These are phyloP conservation scores for Paecilomyces niveus DNA, from an alignment of 2,329 filamentous ascomycete species.

Conservation along the genomic window DNA sequence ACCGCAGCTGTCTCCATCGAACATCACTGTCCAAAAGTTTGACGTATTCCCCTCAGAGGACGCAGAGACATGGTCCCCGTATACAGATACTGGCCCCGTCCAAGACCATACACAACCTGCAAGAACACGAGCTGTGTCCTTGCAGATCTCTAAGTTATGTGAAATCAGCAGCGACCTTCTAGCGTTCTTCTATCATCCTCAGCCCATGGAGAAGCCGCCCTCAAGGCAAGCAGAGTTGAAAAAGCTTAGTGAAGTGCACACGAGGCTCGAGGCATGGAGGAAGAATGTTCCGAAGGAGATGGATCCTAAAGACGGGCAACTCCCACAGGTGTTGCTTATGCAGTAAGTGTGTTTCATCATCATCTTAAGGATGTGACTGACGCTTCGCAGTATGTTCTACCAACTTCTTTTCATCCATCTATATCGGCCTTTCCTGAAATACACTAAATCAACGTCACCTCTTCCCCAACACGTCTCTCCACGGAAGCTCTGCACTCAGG, in stretches of 20 bases:
- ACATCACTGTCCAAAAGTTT: slow-evolving; percentile 78
- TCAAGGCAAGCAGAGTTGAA: slow-evolving; percentile 82
- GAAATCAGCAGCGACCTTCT: slow-evolving; percentile 92
- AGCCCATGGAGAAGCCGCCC: slow-evolving; percentile 51
- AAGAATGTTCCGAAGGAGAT: slow-evolving; percentile 76
- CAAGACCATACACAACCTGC: slow-evolving; percentile 69
- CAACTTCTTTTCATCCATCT: slow-evolving; percentile 93
- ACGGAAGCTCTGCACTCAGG: slow-evolving; percentile 81
- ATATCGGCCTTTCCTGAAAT: slow-evolving; percentile 91
- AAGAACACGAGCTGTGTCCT: slow-evolving; percentile 70
- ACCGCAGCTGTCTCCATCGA: slow-evolving; percentile 73
- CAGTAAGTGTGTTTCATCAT: slow-evolving; percentile 58
- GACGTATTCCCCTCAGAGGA: slow-evolving; percentile 90
- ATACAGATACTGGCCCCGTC: slow-evolving; percentile 75
- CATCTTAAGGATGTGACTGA: slow-evolving; percentile 19
- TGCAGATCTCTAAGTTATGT: slow-evolving; percentile 76
- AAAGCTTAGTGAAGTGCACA: slow-evolving; percentile 85
- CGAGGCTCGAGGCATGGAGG: slow-evolving; percentile 82
- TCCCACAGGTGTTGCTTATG: slow-evolving; percentile 75
- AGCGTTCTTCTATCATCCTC: slow-evolving; percentile 83
- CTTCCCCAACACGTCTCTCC: slow-evolving; percentile 83
- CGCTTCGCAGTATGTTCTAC: slow-evolving; percentile 76
- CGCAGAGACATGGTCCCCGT: slow-evolving; percentile 75
- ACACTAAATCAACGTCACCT: slow-evolving; percentile 71
- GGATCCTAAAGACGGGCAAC: slow-evolving; percentile 78